These are phyloP conservation scores for Allium fistulosum DNA, from an alignment of 106 monocot genomes.

Conservation along the genomic window DNA sequence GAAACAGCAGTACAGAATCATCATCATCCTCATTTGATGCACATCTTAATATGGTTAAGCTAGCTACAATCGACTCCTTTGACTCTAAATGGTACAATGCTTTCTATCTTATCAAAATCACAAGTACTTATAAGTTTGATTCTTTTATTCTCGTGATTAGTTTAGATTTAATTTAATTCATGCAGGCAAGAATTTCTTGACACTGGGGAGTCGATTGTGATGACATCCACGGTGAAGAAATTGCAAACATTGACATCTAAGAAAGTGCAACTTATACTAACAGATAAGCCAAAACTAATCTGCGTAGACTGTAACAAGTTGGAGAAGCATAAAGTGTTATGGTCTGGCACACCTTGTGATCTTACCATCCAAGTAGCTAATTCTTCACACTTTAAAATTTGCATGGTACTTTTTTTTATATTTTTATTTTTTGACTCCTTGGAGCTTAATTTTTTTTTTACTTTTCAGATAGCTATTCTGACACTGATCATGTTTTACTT, in stretches of 20 bases:
- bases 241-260: conserved; percentile 65
- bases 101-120: not conserved
- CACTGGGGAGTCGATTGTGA: conserved; percentile 67
- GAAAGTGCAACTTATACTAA: conserved; percentile 93
- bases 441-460: not conserved
- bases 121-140: too few species aligned
- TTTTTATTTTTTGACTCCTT: not conserved
- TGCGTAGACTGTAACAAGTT: conserved; percentile 56
- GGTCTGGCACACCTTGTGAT: conserved; percentile 61
- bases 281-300: conserved; percentile 77
- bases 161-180: not conserved
- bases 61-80: conserved; percentile 87
- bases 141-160: not conserved
- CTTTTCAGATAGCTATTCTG: not conserved
- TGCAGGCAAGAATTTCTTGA: conserved; percentile 89
- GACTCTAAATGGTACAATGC: conserved; percentile 81
- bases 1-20: conserved; percentile 13
- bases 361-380: conserved; percentile 60
- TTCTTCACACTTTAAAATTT: conserved; percentile 87
- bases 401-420: conserved; percentile 38
- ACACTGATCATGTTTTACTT: not conserved
- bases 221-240: conserved; percentile 87
- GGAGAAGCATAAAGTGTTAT: conserved; percentile 59
- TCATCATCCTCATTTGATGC: conserved; percentile 34
- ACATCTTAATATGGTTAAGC: conserved; percentile 41